A percentile compares a stretch with the other conserved stretches of the same genome.
These are phyloP conservation scores for Eremomyces bilateralis DNA, from an alignment of 495 filamentous ascomycete genomes.

Conservation along the genomic window DNA sequence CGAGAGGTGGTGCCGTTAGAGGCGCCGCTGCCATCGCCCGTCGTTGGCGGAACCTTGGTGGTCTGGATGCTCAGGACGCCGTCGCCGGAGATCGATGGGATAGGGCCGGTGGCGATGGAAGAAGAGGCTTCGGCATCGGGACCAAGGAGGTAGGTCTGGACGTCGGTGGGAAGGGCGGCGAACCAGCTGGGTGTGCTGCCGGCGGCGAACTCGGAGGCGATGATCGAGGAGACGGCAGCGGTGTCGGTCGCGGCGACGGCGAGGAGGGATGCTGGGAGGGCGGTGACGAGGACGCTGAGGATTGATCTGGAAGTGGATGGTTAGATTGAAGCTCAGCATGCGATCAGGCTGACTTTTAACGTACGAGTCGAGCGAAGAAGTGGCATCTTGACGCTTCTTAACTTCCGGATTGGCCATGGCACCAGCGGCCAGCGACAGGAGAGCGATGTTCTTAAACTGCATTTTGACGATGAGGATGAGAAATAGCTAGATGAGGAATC, in stretches of 20 bases:
- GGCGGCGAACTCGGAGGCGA: conserved; percentile 7
- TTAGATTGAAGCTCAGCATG: background rate
- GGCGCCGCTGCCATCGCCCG: background rate
- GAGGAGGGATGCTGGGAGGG: conserved; percentile 6
- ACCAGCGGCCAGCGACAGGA: background rate
- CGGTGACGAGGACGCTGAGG: conserved; percentile 6
- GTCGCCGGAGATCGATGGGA: background rate
- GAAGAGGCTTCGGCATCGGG: conserved; percentile 5
- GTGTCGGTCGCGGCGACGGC: conserved; percentile 5
- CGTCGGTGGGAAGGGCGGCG: conserved; percentile 11
- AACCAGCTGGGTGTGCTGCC: conserved; percentile 11
- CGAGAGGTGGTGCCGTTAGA: conserved; percentile 2
- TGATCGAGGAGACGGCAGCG: conserved; percentile 3
- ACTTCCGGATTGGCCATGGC: background rate
- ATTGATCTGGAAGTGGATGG: background rate
- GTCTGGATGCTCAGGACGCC: conserved; percentile 3
- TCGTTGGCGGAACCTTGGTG: conserved; percentile 1
- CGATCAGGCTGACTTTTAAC: background rate
- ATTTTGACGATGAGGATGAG: background rate
- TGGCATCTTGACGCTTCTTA: background rate
- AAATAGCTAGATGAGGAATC: background rate
- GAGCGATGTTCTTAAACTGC: conserved; percentile 1
- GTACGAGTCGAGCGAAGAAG: background rate
- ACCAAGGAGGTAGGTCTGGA: conserved; percentile 9
- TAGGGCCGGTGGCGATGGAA: background rate